Conservation (phyloP, 2,329 filamentous ascomycete genomes). For the Xylariaceae sp. region DNA sequence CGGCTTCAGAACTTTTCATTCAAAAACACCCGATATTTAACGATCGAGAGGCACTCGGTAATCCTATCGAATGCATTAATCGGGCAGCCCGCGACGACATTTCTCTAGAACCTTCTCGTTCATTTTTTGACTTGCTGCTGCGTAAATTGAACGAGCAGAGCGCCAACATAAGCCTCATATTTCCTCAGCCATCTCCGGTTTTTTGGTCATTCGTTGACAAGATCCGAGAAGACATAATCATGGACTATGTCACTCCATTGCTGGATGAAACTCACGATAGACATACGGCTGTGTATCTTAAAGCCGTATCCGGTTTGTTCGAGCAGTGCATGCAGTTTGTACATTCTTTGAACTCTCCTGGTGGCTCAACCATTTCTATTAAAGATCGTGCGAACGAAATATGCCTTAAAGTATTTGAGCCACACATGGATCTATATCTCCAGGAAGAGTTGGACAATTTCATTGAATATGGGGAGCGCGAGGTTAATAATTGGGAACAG, state of each 20-base stretch:
- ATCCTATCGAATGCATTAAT: slow-evolving; percentile 76
- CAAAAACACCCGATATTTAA: slow-evolving; percentile 82
- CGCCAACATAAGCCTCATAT: slow-evolving; percentile 73
- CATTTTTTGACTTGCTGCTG: slow-evolving; percentile 72
- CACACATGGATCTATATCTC: slow-evolving; percentile 88
- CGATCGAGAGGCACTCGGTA: slow-evolving; percentile 64
- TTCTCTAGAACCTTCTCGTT: slow-evolving; percentile 70
- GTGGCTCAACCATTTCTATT: slow-evolving; percentile 55
- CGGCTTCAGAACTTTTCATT: slow-evolving; percentile 78
- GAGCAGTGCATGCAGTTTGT: slow-evolving; percentile 78
- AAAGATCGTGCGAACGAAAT: slow-evolving; percentile 60
- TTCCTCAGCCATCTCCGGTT: slow-evolving; percentile 64
- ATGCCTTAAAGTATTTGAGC: slow-evolving; percentile 73
- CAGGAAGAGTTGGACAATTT: slow-evolving; percentile 88
- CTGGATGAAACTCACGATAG: slow-evolving; percentile 81
- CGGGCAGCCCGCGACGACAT: slow-evolving; percentile 59
- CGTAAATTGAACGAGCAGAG: slow-evolving; percentile 77
- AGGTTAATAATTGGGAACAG: slow-evolving; percentile 84
- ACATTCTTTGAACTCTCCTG: slow-evolving; percentile 62
- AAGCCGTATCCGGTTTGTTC: slow-evolving; percentile 80
- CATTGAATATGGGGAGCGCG: slow-evolving; percentile 64
- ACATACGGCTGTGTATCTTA: slow-evolving; percentile 71
- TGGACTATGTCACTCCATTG: slow-evolving; percentile 77
- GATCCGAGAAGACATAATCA: slow-evolving; percentile 75
- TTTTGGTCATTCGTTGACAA: slow-evolving; percentile 76